phyloP scores from a whole-genome alignment of 2,329 filamentous ascomycete genomes.

The Graphilbum fragrans region DNA sequence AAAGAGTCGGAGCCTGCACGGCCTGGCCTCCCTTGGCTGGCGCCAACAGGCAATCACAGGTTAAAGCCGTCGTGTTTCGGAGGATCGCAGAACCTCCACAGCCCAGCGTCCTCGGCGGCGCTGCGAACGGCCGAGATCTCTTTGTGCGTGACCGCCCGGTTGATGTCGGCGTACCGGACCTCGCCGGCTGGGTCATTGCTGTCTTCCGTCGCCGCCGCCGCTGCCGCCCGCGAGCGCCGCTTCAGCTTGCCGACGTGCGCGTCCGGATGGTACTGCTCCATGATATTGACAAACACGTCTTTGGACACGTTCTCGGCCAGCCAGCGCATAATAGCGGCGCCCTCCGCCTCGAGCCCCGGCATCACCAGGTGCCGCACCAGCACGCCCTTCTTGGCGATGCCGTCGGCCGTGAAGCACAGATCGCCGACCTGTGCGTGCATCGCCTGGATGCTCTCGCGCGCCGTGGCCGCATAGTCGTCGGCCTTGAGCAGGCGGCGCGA shows the following conservation, averaged over 20 bases:
- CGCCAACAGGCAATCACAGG: slow-evolving; percentile 20
- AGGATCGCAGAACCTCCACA: slow-evolving; percentile 69
- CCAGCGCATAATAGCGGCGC: slow-evolving; percentile 62
- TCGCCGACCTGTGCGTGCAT: slow-evolving; percentile 79
- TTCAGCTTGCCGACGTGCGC: slow-evolving; percentile 68
- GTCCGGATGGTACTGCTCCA: slow-evolving; percentile 78
- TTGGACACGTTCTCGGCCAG: slow-evolving; percentile 59
- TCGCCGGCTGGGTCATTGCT: slow-evolving; percentile 16
- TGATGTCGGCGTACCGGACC: slow-evolving; percentile 65
- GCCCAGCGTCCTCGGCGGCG: slow-evolving; percentile 57
- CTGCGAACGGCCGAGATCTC: slow-evolving; percentile 55
- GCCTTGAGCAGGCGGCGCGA: slow-evolving; percentile 65
- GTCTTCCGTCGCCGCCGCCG: slow-evolving; percentile 17
- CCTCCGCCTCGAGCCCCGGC: slow-evolving; percentile 68
- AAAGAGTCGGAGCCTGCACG: too few species aligned
- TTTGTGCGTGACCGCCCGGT: slow-evolving; percentile 51
- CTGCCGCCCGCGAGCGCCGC: slow-evolving; percentile 17
- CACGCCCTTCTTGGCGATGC: slow-evolving; percentile 66
- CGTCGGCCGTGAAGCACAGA: slow-evolving; percentile 69
- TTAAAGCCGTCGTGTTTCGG: slow-evolving; percentile 39
- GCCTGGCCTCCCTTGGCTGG: too few species aligned
- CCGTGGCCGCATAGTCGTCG: slow-evolving; percentile 59
- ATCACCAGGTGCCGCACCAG: slow-evolving; percentile 73
- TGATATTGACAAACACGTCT: slow-evolving; percentile 73
- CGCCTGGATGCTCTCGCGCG: slow-evolving; percentile 63